phyloP scores from a whole-genome alignment of 495 filamentous ascomycete species.

The Penicillium odoratum region DNA sequence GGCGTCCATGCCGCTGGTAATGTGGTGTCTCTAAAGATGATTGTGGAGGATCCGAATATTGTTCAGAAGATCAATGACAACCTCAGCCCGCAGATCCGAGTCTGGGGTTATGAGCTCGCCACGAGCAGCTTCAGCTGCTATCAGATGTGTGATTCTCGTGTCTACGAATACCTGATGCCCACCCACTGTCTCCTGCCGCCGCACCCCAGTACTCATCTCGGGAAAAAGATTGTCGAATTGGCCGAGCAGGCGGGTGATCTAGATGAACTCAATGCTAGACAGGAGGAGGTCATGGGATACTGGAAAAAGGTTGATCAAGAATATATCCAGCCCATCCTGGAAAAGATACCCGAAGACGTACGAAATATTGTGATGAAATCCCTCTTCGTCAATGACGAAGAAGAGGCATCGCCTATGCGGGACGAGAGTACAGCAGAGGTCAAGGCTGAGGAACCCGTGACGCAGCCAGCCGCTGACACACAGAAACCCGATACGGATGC shows the following conservation, averaged over 20 bases:
- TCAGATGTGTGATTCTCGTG: conserved; percentile 85
- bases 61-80: conserved; percentile 87
- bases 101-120: conserved; percentile 88
- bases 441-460: conserved; percentile 12
- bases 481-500: conserved; percentile 8
- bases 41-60: conserved; percentile 85
- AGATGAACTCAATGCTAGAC: conserved; percentile 63
- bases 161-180: conserved; percentile 96
- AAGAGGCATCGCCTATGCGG: conserved; percentile 14
- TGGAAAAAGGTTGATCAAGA: conserved; percentile 80
- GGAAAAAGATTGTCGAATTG: conserved; percentile 69
- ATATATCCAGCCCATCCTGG: conserved; percentile 72
- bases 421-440: conserved; percentile 1
- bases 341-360: conserved; percentile 48
- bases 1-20: conserved; percentile 98
- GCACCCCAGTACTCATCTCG: conserved; percentile 81
- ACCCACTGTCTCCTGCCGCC: conserved; percentile 89
- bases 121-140: conserved; percentile 88
- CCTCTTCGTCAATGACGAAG: conserved; percentile 33
- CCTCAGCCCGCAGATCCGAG: conserved; percentile 81
- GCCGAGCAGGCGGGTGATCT: conserved; percentile 70
- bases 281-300: conserved; percentile 74
- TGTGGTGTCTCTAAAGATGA: conserved; percentile 91
- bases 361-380: conserved; percentile 42
- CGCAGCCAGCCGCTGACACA: conserved; percentile 6